These are phyloP conservation scores for Nemophila menziesii DNA, from an alignment of 257 asterid species.

Conservation along the genomic window DNA sequence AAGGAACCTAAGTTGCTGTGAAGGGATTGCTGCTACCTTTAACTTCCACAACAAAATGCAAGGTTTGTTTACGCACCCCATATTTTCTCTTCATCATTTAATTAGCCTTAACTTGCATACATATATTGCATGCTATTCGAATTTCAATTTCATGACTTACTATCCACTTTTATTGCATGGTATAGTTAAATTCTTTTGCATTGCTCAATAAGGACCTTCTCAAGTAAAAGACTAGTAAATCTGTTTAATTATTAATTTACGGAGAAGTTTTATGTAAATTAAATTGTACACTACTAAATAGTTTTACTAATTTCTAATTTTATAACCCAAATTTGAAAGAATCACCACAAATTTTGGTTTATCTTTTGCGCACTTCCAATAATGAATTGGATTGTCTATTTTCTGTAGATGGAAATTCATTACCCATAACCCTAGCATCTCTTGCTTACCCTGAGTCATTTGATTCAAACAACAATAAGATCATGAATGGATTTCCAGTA, in stretches of 20 bases:
- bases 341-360: too few relatives aligned
- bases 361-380: not conserved
- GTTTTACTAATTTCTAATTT: too few relatives aligned
- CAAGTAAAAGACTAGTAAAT: too few relatives aligned
- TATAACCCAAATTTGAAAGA: not conserved
- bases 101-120: too few relatives aligned
- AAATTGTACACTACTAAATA: too few relatives aligned
- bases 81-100: not conserved
- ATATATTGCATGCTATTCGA: too few relatives aligned
- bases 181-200: not conserved
- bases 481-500: conserved; percentile 22
- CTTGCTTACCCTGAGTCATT: conserved; percentile 15
- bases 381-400: not conserved
- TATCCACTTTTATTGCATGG: not conserved
- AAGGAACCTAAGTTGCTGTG: not conserved
- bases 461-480: conserved; percentile 15
- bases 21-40: not conserved
- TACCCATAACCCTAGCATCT: conserved; percentile 16
- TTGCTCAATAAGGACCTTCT: too few relatives aligned
- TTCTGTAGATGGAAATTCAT: conserved; percentile 21
- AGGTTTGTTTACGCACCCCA: not conserved
- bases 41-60: not conserved
- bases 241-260: too few relatives aligned
- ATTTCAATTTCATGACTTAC: not conserved
- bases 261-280: not conserved